A percentile compares a stretch with the other conserved stretches of the same genome.
These are phyloP conservation scores for Pichia membranifaciens DNA, from an alignment of 805 yeast genomes.

Conservation along the genomic window DNA sequence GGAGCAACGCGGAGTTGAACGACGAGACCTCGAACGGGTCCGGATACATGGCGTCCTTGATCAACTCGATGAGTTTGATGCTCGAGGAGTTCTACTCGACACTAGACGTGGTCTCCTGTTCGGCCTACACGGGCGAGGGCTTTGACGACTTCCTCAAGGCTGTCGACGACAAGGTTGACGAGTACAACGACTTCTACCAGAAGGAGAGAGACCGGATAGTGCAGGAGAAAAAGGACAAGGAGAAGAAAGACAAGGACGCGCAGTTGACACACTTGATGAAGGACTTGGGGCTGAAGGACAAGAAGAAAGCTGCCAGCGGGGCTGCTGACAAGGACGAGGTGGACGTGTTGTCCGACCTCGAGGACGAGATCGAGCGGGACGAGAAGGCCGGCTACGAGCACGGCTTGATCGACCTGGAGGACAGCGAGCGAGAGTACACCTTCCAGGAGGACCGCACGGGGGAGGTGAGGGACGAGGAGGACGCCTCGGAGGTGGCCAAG, in stretches of 20 bases:
- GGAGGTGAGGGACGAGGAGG: slow-evolving; percentile 45
- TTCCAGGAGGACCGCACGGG: slow-evolving; percentile 59
- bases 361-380: slow-evolving; percentile 41
- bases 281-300: slow-evolving; percentile 66
- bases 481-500: slow-evolving; percentile 44
- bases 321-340: slow-evolving; percentile 34
- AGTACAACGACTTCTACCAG: slow-evolving; percentile 75
- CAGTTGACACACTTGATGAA: slow-evolving; percentile 71
- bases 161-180: slow-evolving; percentile 81
- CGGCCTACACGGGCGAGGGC: slow-evolving; percentile 90
- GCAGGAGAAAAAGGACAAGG: slow-evolving; percentile 70
- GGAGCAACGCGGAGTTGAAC: slow-evolving; percentile 58
- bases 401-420: slow-evolving; percentile 41
- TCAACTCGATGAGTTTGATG: slow-evolving; percentile 93
- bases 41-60: slow-evolving; percentile 90
- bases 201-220: slow-evolving; percentile 80
- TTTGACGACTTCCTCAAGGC: slow-evolving; percentile 85
- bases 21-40: slow-evolving; percentile 56
- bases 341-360: slow-evolving; percentile 32
- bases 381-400: slow-evolving; percentile 35
- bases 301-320: slow-evolving; percentile 22
- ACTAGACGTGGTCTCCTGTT: slow-evolving; percentile 86
- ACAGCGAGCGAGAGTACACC: slow-evolving; percentile 57
- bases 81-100: slow-evolving; percentile 93
- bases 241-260: slow-evolving; percentile 63